Base-by-base conservation (phyloP, 2,329 filamentous ascomycete species). In the Aureobasidium vineae region DNA sequence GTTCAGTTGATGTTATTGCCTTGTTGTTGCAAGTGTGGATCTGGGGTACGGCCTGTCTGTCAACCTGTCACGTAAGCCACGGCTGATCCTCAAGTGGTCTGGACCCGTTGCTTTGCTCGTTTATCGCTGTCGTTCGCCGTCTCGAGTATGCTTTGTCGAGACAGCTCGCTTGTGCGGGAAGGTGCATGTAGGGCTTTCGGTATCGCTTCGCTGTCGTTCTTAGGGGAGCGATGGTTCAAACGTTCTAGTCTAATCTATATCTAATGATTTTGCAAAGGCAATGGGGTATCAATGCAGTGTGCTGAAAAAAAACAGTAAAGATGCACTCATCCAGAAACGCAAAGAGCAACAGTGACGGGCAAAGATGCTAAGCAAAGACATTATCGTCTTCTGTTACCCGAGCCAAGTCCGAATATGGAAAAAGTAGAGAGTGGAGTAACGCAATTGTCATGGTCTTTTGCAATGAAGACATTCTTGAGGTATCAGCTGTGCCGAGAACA, bases 191-290 rank as follows among this genome's bases (percentile, higher is more conserved):
- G 23, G 47, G 13, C 28, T 16, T 11, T 16, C 5, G 13, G 21
- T 21, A 41, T 11, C 38, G 53, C 40, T 28, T 50, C 13, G 47
- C 19, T 28, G 28, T 57, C 33, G 33, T 33, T 33, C 33, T 33
- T 11, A 8, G 53, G 23, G 53, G 19, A 26, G 38, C 28, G 53
- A 41, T 56, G 33, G 47, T 10, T 11, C 11, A 19, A 50, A 43
- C 19, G 15, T 57, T 33, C 53, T 41, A 31, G n/a, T 57, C 38
- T 57, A 57, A 57, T 31, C 21, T 59, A 50, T 31, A n/a, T 38
- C 8, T 33, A 19, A 33, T 4, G 19, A 1, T 33, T 52, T 16
- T 33, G 26, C 36, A 15, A 47, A 47, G 16, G 36, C 41, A 47
- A 41, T 47, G 40, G 57, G 41, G 57, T 60, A 60, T 60, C 41